Conservation (phyloP, 306 rosid genomes). For the Benincasa hispida region DNA sequence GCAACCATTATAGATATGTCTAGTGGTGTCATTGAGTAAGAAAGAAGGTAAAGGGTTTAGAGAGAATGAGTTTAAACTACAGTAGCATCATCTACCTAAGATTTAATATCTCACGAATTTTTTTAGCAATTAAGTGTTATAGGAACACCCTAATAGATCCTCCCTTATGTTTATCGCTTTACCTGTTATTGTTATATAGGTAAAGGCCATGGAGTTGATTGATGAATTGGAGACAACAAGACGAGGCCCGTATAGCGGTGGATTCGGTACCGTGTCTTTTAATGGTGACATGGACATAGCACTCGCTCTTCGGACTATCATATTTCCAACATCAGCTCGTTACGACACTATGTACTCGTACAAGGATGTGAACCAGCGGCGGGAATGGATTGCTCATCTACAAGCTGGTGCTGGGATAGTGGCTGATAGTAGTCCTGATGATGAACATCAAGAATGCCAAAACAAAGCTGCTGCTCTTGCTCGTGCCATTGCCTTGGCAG, state of each 20-base stretch:
- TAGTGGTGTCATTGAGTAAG: background rate
- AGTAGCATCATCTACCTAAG: background rate
- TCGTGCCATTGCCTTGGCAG: slow-evolving; percentile 78
- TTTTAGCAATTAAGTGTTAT: background rate
- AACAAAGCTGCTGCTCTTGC: slow-evolving; percentile 88
- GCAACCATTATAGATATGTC: background rate
- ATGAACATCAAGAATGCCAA: slow-evolving; percentile 68
- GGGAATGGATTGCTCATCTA: slow-evolving; percentile 70
- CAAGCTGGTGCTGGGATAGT: slow-evolving; percentile 89
- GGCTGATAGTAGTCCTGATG: slow-evolving; percentile 69
- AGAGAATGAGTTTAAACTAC: background rate
- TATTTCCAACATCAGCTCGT: slow-evolving; percentile 44
- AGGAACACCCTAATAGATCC: background rate
- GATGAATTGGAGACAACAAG: slow-evolving; percentile 59
- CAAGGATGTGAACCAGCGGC: slow-evolving; percentile 31
- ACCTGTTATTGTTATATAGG: slow-evolving; percentile 24
- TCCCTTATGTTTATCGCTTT: background rate
- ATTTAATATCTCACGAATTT: background rate
- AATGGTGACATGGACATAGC: slow-evolving; percentile 66
- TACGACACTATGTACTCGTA: slow-evolving; percentile 67
- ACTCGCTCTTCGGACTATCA: slow-evolving; percentile 63
- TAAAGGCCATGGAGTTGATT: slow-evolving; percentile 77
- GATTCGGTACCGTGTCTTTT: slow-evolving; percentile 62
- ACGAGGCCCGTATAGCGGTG: slow-evolving; percentile 73
- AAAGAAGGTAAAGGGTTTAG: background rate